phyloP scores from a whole-genome alignment of 2,329 filamentous ascomycete genomes.

The Scedosporium apiospermum region DNA sequence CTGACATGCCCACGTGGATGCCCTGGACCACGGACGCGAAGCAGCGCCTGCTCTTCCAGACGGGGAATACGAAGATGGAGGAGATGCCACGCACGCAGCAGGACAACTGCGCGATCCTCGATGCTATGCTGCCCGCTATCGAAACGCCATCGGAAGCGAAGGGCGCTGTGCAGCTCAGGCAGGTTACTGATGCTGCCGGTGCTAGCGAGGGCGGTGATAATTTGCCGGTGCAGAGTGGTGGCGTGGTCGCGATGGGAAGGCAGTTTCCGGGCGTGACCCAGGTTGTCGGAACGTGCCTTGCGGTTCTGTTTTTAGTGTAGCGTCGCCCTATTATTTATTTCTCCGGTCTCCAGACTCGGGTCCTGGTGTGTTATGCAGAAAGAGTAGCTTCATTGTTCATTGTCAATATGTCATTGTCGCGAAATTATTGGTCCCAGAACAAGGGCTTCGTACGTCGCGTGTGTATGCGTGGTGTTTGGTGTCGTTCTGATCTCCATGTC shows the following conservation, averaged over 20 bases:
- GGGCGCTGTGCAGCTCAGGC: slow-evolving; percentile 11
- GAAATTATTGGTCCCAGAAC: no score
- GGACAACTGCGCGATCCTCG: slow-evolving; percentile 16
- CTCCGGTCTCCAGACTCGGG: neutral
- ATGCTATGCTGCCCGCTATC: slow-evolving; percentile 14
- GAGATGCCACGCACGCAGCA: slow-evolving; percentile 16
- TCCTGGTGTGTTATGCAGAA: no score
- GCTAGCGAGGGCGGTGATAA: neutral
- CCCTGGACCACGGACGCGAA: slow-evolving; percentile 24
- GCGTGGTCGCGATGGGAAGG: neutral
- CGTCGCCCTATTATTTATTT: neutral
- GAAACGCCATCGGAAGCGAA: slow-evolving; percentile 11
- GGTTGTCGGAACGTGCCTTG: neutral
- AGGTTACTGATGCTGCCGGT: neutral
- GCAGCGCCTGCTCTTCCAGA: slow-evolving; percentile 31
- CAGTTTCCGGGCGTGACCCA: neutral
- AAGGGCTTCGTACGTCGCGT: no score
- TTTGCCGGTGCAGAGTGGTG: neutral
- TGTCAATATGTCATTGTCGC: no score
- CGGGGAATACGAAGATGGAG: slow-evolving; percentile 31
- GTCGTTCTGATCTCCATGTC: no score
- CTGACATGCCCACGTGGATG: slow-evolving; percentile 41
- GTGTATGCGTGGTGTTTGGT: no score
- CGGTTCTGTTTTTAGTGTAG: neutral
- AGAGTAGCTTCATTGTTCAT: no score